Evolutionary conservation across 2,329 filamentous ascomycete genomes (phyloP), one percentile per base, ranked within the genome.

Genomic region (Pseudocercospora macadamiae): DNA sequence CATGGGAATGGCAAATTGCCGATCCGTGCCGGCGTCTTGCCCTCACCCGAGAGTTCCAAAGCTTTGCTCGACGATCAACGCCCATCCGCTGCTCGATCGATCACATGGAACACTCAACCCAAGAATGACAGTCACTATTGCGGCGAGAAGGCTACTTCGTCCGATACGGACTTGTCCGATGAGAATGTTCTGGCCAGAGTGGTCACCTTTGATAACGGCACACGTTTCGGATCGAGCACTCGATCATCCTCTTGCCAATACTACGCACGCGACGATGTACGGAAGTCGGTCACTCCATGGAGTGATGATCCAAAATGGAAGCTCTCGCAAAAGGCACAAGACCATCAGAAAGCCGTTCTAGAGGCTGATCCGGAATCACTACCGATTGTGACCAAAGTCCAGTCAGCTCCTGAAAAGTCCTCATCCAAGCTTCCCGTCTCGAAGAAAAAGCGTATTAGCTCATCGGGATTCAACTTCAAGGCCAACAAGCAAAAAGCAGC

Each of bases 311-410:
- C 47, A 7, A 34, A 34, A 8, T 34, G 47, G 47, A 34, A 30
- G 10, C 26, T 49, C 1, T 49, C 47, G n/a, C 25, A 49, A 21
- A 48, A 39, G 32, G 57, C 34, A 9, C 37, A 28, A 44, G 37
- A 32, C 21, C 21, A 54, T 19, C 36, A 56, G 45, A 53, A 53
- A 28, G 21, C 19, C 23, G 51, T 42, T 2, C 51, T 42, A 10
- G n/a, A 25, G n/a, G 51, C 51, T 42, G 51, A 44, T 12, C 36
- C 36, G n/a, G 18, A 42, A 12, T 18, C 51, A 6, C 36, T 53
- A 7, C 51, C 51, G n/a, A 23, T 53, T 26, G 32, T 21, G 14
- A 18, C 47, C 26, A 49, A 21, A 16, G 8, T 34, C 8, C 26
- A 49, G 47, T 30, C 26, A 21, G 47, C 47, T 18, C 47, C 47